Base-by-base conservation (phyloP, 495 filamentous ascomycete species). In the Talaromyces ruber region DNA sequence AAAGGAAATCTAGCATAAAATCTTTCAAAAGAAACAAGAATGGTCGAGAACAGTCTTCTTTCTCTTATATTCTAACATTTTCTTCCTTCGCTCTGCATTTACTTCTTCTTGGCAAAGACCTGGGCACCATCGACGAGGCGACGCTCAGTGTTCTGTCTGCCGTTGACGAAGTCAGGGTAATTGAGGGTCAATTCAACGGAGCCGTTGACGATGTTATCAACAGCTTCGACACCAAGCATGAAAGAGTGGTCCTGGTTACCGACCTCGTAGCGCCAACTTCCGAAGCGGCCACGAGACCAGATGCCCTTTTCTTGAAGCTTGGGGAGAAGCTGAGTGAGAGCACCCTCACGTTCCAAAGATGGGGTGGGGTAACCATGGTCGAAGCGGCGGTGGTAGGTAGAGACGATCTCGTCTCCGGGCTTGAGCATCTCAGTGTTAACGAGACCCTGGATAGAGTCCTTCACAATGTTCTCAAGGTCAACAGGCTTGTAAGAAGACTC, bases 361-460 rank as follows among this genome's bases (percentile, higher is more conserved):
- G 94, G 94, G 26, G 93, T 99, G 64, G 94, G 94, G 83, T 99
- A 99, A 66, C 94, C 94, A 81, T 98, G 95, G 75, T 99, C 92
- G 80, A 98, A 99, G 79, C 88, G 86, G 78, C 94, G 92, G 84
- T 97, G 91, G 82, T 99, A 99, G 67, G 93, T 97, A 55, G 91
- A 96, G 71, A 99, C 92, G 65, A 99, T 96, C 82, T 99, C 93
- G 67, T 97, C 94, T 25, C 79, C 77, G 62, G 93, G 78, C 74
- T 88, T 82, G 74, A 99, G 87, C 88, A 99, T 97, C 54, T 93
- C 86, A 28, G 94, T 98, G 84, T 96, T 96, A 84, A 99, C 80
- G 54, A 98, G 89, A 71, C 94, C 94, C 78, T 93, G 88, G 77
- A 99, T 98, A 68, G 84, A 93, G 70, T 98, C 93, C 66, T 79